Percentiles rank a stretch among this genome's conserved stretches.
phyloP scores from a whole-genome alignment of 192 early-diverging fungal species.

The Gonapodya prolifera region DNA sequence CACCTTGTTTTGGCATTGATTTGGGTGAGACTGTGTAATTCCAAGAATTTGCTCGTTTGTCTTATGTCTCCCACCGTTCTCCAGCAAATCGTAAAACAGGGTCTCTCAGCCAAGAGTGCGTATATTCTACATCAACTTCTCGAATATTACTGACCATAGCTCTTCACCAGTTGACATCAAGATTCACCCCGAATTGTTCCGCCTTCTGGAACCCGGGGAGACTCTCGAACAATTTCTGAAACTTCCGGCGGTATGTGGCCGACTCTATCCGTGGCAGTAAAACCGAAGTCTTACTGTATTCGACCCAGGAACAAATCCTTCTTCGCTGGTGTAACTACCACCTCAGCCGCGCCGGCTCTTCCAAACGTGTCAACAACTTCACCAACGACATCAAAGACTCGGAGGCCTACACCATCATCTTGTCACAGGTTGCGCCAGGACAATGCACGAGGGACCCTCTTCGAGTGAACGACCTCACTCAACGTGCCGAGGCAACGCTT shows the following conservation, averaged over 20 bases:
- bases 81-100: conserved; percentile 45
- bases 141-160: too few species aligned
- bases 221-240: conserved; percentile 86
- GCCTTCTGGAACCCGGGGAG: conserved; percentile 85
- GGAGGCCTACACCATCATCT: conserved; percentile 86
- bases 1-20: conserved; percentile 94
- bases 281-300: too few species aligned
- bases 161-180: conserved; percentile 96
- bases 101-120: not conserved
- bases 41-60: too few species aligned
- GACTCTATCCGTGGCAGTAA: too few species aligned
- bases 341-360: conserved; percentile 82
- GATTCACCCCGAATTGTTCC: conserved; percentile 93
- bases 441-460: conserved; percentile 72
- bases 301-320: conserved; percentile 90
- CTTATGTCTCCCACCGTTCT: not conserved
- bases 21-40: conserved; percentile 41
- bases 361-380: conserved; percentile 78
- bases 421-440: conserved; percentile 80
- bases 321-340: conserved; percentile 99
- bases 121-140: not conserved
- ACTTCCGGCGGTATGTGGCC: too few species aligned
- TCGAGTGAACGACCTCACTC: conserved; percentile 54
- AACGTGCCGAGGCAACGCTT: conserved; percentile 81
- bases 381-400: conserved; percentile 84